Conservation (phyloP, 345 rosid species). For the Camelina neglecta region DNA sequence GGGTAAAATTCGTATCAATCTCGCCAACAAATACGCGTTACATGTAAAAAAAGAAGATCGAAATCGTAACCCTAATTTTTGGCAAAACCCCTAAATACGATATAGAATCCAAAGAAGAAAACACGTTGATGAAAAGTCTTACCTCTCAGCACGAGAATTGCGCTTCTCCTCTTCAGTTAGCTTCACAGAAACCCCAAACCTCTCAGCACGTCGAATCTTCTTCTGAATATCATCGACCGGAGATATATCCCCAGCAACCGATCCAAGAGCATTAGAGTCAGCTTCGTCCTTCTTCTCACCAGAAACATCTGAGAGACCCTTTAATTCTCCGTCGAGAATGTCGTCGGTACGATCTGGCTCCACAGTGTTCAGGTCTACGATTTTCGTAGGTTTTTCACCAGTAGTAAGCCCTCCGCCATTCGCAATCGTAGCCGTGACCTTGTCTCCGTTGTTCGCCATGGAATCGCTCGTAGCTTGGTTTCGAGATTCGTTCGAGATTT, state of each 20-base stretch:
- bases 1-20: conserved; percentile 15
- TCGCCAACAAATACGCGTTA: neutral
- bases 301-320: conserved; percentile 36
- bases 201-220: conserved; percentile 93
- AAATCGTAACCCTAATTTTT: conserved; percentile 26
- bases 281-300: conserved; percentile 46
- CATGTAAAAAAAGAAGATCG: neutral
- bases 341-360: conserved; percentile 47
- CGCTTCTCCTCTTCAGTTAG: conserved; percentile 91
- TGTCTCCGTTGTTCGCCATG: conserved; percentile 53
- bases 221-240: conserved; percentile 60
- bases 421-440: conserved; percentile 38
- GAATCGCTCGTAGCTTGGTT: conserved; percentile 6
- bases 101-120: neutral
- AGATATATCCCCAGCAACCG: conserved; percentile 45
- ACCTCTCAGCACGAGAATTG: conserved; percentile 94
- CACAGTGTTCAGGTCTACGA: conserved; percentile 46
- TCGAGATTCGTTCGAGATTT: neutral
- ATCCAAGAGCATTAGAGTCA: conserved; percentile 44
- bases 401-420: conserved; percentile 20
- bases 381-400: conserved; percentile 49
- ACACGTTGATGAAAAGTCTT: neutral
- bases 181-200: conserved; percentile 81
- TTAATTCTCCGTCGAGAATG: conserved; percentile 28
- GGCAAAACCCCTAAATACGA: conserved; percentile 7